These are phyloP conservation scores for Porogramme epimiltina DNA, from an alignment of 1,284 basidiomycete genomes.

Conservation along the genomic window DNA sequence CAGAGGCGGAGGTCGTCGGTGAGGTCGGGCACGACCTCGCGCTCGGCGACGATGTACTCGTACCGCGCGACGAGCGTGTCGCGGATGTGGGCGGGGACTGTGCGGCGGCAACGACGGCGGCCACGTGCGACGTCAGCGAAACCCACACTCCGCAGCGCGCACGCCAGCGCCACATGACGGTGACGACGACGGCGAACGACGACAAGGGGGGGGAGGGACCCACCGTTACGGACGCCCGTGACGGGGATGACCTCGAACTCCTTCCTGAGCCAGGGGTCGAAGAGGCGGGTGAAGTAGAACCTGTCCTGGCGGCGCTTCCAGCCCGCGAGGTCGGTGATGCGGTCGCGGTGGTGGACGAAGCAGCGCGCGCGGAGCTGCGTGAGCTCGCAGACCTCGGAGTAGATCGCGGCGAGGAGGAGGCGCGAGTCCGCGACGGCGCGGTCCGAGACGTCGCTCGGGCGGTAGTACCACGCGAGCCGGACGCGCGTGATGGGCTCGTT, in stretches of 20 bases:
- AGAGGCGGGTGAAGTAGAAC: slow-evolving; percentile 93
- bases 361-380: slow-evolving; percentile 90
- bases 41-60: slow-evolving; percentile 94
- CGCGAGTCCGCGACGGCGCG: slow-evolving; percentile 85
- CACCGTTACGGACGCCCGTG: slow-evolving; percentile 86
- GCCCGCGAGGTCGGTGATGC: slow-evolving; percentile 89
- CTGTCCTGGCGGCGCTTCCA: slow-evolving; percentile 96
- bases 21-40: slow-evolving; percentile 88
- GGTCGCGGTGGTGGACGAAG: slow-evolving; percentile 91
- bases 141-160: no score
- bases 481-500: slow-evolving; percentile 74
- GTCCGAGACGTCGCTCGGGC: slow-evolving; percentile 87
- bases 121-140: not conserved
- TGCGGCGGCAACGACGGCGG: not conserved
- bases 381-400: slow-evolving; percentile 92
- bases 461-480: slow-evolving; percentile 91
- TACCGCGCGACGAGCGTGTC: slow-evolving; percentile 81
- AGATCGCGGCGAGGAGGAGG: slow-evolving; percentile 91
- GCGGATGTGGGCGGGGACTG: slow-evolving; percentile 82
- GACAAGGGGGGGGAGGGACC: slow-evolving; percentile 29
- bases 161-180: no score
- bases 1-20: slow-evolving; percentile 88
- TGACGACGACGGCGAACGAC: no score
- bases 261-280: slow-evolving; percentile 97
- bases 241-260: slow-evolving; percentile 96